Conservation (phyloP, 768 basidiomycete species). For the Nidularia pulvinata region DNA sequence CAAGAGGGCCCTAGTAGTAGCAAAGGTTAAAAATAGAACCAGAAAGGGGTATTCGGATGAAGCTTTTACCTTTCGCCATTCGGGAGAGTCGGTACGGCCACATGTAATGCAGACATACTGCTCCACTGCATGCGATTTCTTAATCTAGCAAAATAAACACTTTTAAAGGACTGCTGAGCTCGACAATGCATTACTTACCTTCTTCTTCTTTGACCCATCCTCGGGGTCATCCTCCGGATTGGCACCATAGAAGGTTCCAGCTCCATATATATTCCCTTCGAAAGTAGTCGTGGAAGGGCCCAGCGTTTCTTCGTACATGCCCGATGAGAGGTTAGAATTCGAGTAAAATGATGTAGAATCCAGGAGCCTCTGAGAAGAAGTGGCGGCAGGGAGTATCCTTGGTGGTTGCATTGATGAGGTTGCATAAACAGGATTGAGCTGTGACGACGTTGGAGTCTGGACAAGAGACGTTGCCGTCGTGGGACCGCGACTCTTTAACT, state of each 20-base stretch:
- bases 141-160: slow-evolving; percentile 23
- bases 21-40: slow-evolving; percentile 1
- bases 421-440: slow-evolving; percentile 28
- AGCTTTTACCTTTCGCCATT: slow-evolving; percentile 83
- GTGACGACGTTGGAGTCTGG: slow-evolving; percentile 15
- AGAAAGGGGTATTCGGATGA: slow-evolving; percentile 6
- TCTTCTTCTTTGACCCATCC: slow-evolving; percentile 60
- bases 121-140: slow-evolving; percentile 51
- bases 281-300: slow-evolving; percentile 1
- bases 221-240: slow-evolving; percentile 44
- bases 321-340: background rate
- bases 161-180: background rate
- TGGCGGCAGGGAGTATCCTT: background rate
- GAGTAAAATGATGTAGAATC: background rate
- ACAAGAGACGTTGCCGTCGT: slow-evolving; percentile 13
- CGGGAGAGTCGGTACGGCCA: slow-evolving; percentile 94
- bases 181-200: slow-evolving; percentile 37
- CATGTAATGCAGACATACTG: slow-evolving; percentile 91
- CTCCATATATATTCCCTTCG: background rate
- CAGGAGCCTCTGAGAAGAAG: background rate
- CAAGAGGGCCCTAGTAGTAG: slow-evolving; percentile 73
- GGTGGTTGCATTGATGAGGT: slow-evolving; percentile 24
- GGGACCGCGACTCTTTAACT: slow-evolving; percentile 30
- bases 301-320: background rate
- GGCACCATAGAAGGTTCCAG: background rate